Conservation (phyloP, 345 rosid genomes). For the Citrus inodora region DNA sequence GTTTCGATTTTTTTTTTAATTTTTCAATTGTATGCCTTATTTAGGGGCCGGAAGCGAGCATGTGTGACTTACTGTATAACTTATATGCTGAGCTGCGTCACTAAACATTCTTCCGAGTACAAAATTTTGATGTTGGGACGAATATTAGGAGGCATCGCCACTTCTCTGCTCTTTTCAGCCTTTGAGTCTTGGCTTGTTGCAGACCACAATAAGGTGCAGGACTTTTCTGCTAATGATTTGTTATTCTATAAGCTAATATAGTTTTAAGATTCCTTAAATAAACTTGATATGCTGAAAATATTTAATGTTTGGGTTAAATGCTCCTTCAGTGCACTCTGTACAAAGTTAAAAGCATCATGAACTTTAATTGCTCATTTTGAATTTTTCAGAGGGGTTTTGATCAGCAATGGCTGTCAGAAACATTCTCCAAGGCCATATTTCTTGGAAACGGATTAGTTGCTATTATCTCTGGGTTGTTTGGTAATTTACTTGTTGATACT, state of each 20-base stretch:
- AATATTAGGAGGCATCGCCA: constrained; percentile 71
- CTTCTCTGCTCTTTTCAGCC: constrained; percentile 71
- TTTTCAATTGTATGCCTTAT: background rate
- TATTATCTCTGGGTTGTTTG: constrained; percentile 58
- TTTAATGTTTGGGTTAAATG: background rate
- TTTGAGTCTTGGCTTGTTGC: constrained; percentile 90
- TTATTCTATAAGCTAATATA: background rate
- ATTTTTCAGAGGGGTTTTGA: constrained; percentile 56
- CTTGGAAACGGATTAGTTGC: constrained; percentile 71
- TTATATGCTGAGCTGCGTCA: constrained; percentile 66
- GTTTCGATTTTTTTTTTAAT: background rate
- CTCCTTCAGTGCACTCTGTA: background rate
- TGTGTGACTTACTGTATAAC: constrained; percentile 65
- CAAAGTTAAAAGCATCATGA: background rate
- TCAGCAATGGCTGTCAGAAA: constrained; percentile 65
- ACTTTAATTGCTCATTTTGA: constrained; percentile 4
- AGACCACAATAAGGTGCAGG: constrained; percentile 67
- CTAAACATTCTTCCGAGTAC: constrained; percentile 77
- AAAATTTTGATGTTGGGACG: constrained; percentile 68
- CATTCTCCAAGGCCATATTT: constrained; percentile 78
- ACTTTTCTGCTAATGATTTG: background rate
- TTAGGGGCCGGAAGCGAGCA: constrained; percentile 74
- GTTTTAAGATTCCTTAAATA: background rate
- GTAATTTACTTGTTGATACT: constrained; percentile 56
- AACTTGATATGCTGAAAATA: background rate